A percentile compares a stretch with the other conserved stretches of the same genome.
Conservation (phyloP, 495 filamentous ascomycete species). For the Jackrogersella multiformis region DNA sequence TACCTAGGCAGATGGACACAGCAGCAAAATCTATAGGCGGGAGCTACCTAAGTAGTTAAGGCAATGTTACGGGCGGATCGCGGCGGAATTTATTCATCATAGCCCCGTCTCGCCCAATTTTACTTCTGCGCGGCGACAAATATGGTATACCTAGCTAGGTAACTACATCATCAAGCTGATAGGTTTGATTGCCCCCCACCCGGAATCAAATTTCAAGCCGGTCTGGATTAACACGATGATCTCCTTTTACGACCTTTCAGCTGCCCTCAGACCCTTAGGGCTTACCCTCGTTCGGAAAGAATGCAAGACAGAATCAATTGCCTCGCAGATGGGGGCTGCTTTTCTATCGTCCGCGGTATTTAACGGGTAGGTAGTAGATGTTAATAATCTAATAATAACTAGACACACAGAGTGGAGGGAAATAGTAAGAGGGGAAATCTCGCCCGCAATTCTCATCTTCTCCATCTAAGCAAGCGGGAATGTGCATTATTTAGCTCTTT, state of each 20-base stretch:
- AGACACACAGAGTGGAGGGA: too few species aligned
- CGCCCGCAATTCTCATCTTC: background rate
- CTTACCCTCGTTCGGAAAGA: conserved; percentile 29
- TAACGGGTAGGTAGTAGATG: background rate
- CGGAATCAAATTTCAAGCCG: conserved; percentile 6
- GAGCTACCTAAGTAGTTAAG: background rate
- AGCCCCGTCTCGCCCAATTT: conserved; percentile 19
- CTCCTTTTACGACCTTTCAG: conserved; percentile 33
- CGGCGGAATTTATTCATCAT: background rate
- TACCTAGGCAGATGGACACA: too few species aligned
- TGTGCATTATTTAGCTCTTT: conserved; percentile 29
- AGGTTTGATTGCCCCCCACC: conserved; percentile 15
- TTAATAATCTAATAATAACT: conserved; percentile 12
- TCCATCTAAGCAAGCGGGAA: conserved; percentile 25
- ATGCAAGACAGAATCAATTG: conserved; percentile 1
- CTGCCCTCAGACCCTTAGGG: conserved; percentile 3
- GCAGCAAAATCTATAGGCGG: background rate
- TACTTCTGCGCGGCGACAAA: conserved; percentile 12
- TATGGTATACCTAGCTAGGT: too few species aligned
- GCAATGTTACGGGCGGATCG: conserved; percentile 22
- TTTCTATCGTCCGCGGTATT: conserved; percentile 2
- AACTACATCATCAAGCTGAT: conserved; percentile 15
- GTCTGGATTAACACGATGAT: conserved; percentile 14
- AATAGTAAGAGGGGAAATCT: background rate
- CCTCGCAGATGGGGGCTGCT: conserved; percentile 9